These are phyloP conservation scores for Sphagnurus paluster DNA, from an alignment of 1,284 basidiomycete species.

Conservation along the genomic window DNA sequence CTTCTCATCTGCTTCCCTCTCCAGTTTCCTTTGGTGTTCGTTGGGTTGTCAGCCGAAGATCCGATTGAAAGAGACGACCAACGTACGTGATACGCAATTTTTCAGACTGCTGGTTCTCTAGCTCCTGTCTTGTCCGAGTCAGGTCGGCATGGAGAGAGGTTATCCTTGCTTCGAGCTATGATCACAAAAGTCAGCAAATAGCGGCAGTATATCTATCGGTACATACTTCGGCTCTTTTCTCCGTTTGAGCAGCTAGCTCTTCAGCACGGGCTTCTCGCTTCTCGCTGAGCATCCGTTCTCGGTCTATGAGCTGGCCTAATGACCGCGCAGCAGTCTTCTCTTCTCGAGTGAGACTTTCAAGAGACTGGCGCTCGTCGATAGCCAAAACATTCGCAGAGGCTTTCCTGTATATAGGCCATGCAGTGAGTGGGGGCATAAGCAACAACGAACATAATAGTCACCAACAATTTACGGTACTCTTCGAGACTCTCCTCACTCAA, in stretches of 20 bases:
- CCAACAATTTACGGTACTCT: slow-evolving; percentile 86
- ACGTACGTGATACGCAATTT: slow-evolving; percentile 69
- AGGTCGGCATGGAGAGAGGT: slow-evolving; percentile 54
- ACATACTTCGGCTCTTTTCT: slow-evolving; percentile 62
- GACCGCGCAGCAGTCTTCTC: slow-evolving; percentile 74
- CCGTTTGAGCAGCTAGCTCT: slow-evolving; percentile 57
- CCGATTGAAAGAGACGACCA: slow-evolving; percentile 3
- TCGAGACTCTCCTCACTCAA: slow-evolving; percentile 83
- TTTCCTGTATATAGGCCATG: slow-evolving; percentile 53
- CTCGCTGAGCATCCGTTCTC: slow-evolving; percentile 64
- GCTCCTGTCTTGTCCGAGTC: slow-evolving; percentile 61
- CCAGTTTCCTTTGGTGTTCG: slow-evolving; percentile 74
- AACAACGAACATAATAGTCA: slow-evolving; percentile 9
- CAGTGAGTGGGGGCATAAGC: background rate
- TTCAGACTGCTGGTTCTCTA: slow-evolving; percentile 77
- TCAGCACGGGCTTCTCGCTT: slow-evolving; percentile 61
- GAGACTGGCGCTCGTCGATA: slow-evolving; percentile 84
- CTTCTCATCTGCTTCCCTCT: slow-evolving; percentile 90
- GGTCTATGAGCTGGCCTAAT: slow-evolving; percentile 67
- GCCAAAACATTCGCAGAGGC: slow-evolving; percentile 76
- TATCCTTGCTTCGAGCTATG: slow-evolving; percentile 66
- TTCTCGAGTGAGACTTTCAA: slow-evolving; percentile 83
- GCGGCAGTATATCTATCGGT: background rate
- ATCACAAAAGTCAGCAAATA: slow-evolving; percentile 1
- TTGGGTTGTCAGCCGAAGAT: too few relatives aligned